A percentile compares a stretch with the other conserved stretches of the same genome.
Evolutionary conservation across 129 eudicot species (phyloP).

Genomic region (Lonicera japonica): DNA sequence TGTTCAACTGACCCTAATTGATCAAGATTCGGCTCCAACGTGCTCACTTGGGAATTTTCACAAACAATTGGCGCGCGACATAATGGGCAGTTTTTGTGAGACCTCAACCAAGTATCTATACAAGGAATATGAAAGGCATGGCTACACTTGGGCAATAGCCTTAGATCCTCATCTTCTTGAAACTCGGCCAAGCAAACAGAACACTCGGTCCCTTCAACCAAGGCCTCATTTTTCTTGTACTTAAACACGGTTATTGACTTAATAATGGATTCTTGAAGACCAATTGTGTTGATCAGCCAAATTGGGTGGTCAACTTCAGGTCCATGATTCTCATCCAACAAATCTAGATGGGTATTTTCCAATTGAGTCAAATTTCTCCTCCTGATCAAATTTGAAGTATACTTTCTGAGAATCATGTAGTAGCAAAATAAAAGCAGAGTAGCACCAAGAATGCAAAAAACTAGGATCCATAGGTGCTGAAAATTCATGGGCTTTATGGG

Average conservation of each 20-base stretch:
- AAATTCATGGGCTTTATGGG: neutral
- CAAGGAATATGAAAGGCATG: conserved; percentile 77
- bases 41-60: neutral
- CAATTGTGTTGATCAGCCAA: conserved; percentile 59
- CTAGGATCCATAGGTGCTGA: conserved; percentile 31
- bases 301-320: conserved; percentile 41
- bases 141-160: conserved; percentile 63
- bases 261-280: conserved; percentile 50
- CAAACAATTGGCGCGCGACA: conserved; percentile 61
- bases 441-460: conserved; percentile 37
- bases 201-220: conserved; percentile 47
- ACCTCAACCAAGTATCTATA: conserved; percentile 70
- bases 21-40: conserved; percentile 3
- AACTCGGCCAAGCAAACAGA: conserved; percentile 70
- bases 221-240: conserved; percentile 39
- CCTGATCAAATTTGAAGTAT: conserved; percentile 14
- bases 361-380: conserved; percentile 4
- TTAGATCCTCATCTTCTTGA: conserved; percentile 55
- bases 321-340: conserved; percentile 31
- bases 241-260: conserved; percentile 47
- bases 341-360: conserved; percentile 21
- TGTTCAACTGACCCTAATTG: conserved; percentile 15
- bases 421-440: conserved; percentile 27
- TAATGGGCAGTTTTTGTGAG: conserved; percentile 64
- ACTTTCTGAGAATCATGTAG: conserved; percentile 20